phyloP scores from a whole-genome alignment of 495 filamentous ascomycete genomes.

The Aspergillus avenaceus region DNA sequence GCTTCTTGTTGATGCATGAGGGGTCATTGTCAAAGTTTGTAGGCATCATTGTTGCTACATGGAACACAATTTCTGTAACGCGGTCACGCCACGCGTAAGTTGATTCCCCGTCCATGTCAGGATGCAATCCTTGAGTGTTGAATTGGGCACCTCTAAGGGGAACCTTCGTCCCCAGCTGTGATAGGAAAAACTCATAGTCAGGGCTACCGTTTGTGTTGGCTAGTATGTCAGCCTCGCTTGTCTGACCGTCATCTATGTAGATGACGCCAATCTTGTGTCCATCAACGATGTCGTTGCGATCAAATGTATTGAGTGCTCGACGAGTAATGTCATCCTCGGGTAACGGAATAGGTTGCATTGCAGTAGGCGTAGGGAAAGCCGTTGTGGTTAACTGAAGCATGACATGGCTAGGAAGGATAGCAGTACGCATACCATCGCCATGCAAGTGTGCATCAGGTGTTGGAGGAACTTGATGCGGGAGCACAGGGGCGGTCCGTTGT shows the following conservation, averaged over 20 bases:
- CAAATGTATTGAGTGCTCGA: slow-evolving; percentile 74
- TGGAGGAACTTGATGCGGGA: slow-evolving; percentile 60
- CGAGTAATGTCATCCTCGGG: slow-evolving; percentile 78
- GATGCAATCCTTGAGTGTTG: slow-evolving; percentile 92
- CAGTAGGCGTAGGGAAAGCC: slow-evolving; percentile 65
- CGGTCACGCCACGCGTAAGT: slow-evolving; percentile 91
- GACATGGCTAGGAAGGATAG: slow-evolving; percentile 74
- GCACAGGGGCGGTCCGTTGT: slow-evolving; percentile 63
- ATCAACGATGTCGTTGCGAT: slow-evolving; percentile 86
- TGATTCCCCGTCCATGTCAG: slow-evolving; percentile 75
- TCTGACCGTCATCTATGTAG: slow-evolving; percentile 83
- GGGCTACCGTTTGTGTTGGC: slow-evolving; percentile 76
- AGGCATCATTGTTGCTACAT: slow-evolving; percentile 96
- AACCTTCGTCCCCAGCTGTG: slow-evolving; percentile 74
- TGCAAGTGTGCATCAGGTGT: slow-evolving; percentile 43
- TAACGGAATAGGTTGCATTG: slow-evolving; percentile 69
- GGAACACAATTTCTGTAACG: slow-evolving; percentile 92
- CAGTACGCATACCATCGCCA: slow-evolving; percentile 33
- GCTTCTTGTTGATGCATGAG: slow-evolving; percentile 78
- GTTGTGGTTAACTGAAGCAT: slow-evolving; percentile 65
- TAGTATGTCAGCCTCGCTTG: slow-evolving; percentile 74
- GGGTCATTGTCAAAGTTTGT: slow-evolving; percentile 73
- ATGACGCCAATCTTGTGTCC: slow-evolving; percentile 94
- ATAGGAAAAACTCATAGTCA: slow-evolving; percentile 81
- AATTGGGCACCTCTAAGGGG: slow-evolving; percentile 75